phyloP scores from a whole-genome alignment of 352 stramenopile species.

The Phytophthora pluvialis region DNA sequence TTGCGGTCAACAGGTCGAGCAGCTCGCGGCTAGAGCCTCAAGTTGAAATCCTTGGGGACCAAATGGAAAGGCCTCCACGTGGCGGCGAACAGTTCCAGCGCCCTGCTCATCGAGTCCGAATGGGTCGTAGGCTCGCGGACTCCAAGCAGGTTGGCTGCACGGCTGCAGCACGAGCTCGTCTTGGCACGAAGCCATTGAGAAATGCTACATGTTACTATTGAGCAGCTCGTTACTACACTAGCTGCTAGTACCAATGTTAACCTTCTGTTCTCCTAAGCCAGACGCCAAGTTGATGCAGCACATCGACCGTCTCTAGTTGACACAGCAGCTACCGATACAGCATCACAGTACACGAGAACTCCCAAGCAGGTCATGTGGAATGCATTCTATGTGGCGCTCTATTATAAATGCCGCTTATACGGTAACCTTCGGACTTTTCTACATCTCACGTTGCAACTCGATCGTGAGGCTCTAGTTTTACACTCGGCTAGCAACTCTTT shows the following conservation, averaged over 20 bases:
- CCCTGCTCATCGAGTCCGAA: constrained; percentile 17
- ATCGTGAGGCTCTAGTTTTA: constrained; percentile 42
- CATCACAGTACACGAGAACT: not conserved
- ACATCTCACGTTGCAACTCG: constrained; percentile 41
- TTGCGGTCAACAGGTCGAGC: constrained; percentile 9
- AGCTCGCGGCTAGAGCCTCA: constrained; percentile 2
- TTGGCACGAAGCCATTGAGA: not conserved
- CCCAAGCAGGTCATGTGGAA: not conserved
- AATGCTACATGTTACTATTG: not conserved
- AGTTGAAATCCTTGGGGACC: constrained; percentile 5
- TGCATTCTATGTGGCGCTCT: constrained; percentile 20
- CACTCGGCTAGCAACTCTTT: constrained; percentile 34
- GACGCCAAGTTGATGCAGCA: not conserved
- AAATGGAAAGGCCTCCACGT: constrained; percentile 27
- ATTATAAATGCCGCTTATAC: constrained; percentile 32
- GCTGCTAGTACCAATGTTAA: not conserved
- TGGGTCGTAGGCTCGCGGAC: not conserved
- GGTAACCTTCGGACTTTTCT: constrained; percentile 13
- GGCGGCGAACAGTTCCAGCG: constrained; percentile 10
- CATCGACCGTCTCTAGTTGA: constrained; percentile 4
- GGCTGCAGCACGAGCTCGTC: not conserved
- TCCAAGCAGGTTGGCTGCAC: no score
- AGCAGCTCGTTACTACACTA: no score
- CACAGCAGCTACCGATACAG: not conserved
- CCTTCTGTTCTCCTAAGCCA: not conserved